These are phyloP conservation scores for Camelina hispida DNA, from an alignment of 345 rosid species.

Conservation along the genomic window DNA sequence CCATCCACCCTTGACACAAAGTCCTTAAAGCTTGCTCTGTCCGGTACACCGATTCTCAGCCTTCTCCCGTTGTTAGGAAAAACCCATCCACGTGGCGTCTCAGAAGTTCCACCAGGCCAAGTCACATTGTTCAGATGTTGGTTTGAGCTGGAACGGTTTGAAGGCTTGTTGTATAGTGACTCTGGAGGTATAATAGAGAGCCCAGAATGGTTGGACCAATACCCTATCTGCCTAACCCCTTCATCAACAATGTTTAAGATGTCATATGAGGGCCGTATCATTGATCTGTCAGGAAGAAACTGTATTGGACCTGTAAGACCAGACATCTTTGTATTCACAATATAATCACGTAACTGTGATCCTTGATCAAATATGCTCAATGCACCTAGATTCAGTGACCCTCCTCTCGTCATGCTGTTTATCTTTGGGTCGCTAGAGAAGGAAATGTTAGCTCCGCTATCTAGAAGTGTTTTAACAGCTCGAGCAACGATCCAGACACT, in stretches of 20 bases:
- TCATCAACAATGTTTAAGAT: conserved; percentile 59
- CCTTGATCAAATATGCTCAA: conserved; percentile 84
- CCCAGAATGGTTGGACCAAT: conserved; percentile 92
- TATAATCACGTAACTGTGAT: conserved; percentile 52
- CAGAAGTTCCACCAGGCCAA: conserved; percentile 83
- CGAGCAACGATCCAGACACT: conserved; percentile 89
- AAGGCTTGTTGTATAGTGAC: conserved; percentile 58
- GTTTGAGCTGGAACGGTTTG: conserved; percentile 76
- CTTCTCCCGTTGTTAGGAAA: conserved; percentile 80
- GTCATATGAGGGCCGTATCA: conserved; percentile 69
- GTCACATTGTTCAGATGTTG: conserved; percentile 64
- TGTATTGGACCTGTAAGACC: conserved; percentile 76
- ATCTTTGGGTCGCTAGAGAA: conserved; percentile 70
- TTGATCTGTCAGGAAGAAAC: conserved; percentile 63
- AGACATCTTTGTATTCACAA: conserved; percentile 67
- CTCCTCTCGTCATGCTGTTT: conserved; percentile 52
- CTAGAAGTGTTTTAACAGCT: conserved; percentile 69
- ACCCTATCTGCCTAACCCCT: conserved; percentile 66
- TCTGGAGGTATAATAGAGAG: conserved; percentile 81
- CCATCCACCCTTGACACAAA: conserved; percentile 58
- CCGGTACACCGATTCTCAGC: conserved; percentile 79
- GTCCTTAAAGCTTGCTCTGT: conserved; percentile 64
- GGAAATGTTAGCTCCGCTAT: conserved; percentile 68
- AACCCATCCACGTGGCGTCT: conserved; percentile 89
- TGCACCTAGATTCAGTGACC: conserved; percentile 68